Evolutionary conservation across 371 early-diverging fungal species (phyloP), one percentile per base, ranked within the genome.

Genomic region (Smittium culicis): DNA sequence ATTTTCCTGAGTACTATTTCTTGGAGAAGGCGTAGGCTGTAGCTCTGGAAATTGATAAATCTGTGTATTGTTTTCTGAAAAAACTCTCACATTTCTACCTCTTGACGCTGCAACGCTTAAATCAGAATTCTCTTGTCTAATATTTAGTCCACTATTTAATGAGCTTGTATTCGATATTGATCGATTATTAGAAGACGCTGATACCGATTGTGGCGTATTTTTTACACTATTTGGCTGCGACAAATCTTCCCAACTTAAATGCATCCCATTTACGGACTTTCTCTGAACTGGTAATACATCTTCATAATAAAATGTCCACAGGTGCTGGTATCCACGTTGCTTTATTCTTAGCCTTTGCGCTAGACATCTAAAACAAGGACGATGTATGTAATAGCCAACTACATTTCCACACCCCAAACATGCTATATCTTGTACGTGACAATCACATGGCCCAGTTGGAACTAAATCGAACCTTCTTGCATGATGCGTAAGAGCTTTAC

Each of bases 261-360:
- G 20, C 11, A 11, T 11, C 20, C 45, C 45, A 20, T 45, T 45
- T 5, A 11, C 45, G 5, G 45, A 14, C 28, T 11, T 34, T 54
- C 31, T 30, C 35, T 1, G 33, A 32, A 31, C 31, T 31, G 25
- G 28, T 34, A 5, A 34, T 61, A 3, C 29, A 29, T 76, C 72
- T 57, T 76, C 76, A 63, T 76, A 76, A 34, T 76, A 76, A 32
- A 76, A 76, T 0, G 77, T 76, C 77, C 77, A 76, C 66, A 77
- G 67, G 34, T 76, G 77, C 67, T 76, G 77, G 65, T 73, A 77
- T 29, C 77, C 77, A 30, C 73, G 69, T 61, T 74, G 75, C 59
- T 75, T 77, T 35, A 76, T 76, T 8, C 73, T 72, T 30, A 76
- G 66, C 25, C 77, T 67, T 68, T 76, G 73, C 14, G 77, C 72